Evolutionary conservation across 345 rosid species (phyloP), one percentile per base, ranked within the genome.

Genomic region (Sisymbrium irio): DNA sequence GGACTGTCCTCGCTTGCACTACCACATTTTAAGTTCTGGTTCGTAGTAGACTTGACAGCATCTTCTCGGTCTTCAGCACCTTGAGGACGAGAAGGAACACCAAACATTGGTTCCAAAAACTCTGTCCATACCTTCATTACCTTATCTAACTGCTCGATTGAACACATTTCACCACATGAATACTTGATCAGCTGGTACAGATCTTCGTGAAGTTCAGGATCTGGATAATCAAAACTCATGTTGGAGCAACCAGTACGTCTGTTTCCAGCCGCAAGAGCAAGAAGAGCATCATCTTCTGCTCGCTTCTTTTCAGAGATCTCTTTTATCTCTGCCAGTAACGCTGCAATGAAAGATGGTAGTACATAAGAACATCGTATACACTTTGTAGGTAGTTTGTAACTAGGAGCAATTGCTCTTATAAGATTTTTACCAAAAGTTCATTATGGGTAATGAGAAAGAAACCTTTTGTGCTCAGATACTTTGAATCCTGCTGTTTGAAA

Each of bases 401-500:
- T 55, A 11, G 13, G 15, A 74, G 47, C 5, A 65, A 35, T 13
- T 41, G 51, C 17, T 58, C 25, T 45, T 18, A 44, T 19, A 10
- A 3, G n/a, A 33, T 8, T 41, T 35, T 32, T 12, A 63, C 54
- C 15, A 13, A 25, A 12, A 10, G n/a, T 17, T 28, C 25, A 13
- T 10, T 14, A 18, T 3, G 30, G 6, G 63, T 45, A 7, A 35
- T 10, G 66, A 39, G 37, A 30, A 70, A 20, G 6, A 63, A 79
- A 93, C 98, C 97, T 92, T 95, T 95, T 10, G 88, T 84, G 85
- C 96, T 85, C 87, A 88, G 81, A 83, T 89, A 90, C 88, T 90
- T 95, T 13, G 91, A 83, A 59, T 95, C 97, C 76, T 95, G 99
- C 81, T 95, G 99, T 85, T 89, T 95, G 84, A 95, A 92, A 84